phyloP scores from a whole-genome alignment of 2,329 filamentous ascomycete genomes.

The Hymenoscyphus occultus region DNA sequence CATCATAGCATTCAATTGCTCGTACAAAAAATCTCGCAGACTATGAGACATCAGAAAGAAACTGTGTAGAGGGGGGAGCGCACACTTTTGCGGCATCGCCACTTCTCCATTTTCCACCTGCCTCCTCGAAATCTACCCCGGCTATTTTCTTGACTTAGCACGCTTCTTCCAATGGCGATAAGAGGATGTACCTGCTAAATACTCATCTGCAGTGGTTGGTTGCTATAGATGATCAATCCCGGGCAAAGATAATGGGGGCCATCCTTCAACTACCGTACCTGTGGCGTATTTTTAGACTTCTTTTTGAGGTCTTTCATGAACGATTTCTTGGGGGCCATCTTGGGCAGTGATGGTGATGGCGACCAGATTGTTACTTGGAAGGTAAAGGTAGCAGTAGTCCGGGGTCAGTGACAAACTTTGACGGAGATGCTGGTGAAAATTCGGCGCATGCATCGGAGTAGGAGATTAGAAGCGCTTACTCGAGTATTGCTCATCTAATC shows the following conservation, averaged over 20 bases:
- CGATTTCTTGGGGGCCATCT: slow-evolving; percentile 35
- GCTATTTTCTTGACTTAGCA: slow-evolving; percentile 38
- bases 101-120: slow-evolving; percentile 70
- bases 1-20: slow-evolving; percentile 64
- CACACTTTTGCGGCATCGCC: slow-evolving; percentile 61
- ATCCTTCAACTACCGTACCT: slow-evolving; percentile 21
- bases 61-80: neutral
- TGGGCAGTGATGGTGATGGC: slow-evolving; percentile 11
- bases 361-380: neutral
- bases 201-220: slow-evolving; percentile 64
- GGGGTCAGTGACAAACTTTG: neutral
- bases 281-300: slow-evolving; percentile 32
- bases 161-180: neutral
- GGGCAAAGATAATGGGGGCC: neutral
- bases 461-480: neutral
- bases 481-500: neutral
- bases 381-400: too few relatives aligned
- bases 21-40: slow-evolving; percentile 54
- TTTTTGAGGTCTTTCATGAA: slow-evolving; percentile 43
- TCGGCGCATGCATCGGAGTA: neutral
- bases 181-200: slow-evolving; percentile 51
- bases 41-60: slow-evolving; percentile 20
- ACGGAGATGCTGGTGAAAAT: neutral
- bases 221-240: slow-evolving; percentile 37
- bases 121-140: slow-evolving; percentile 67